phyloP scores from a whole-genome alignment of 2,329 filamentous ascomycete genomes.

The Ophiognomonia clavigignenti-juglandacearum region DNA sequence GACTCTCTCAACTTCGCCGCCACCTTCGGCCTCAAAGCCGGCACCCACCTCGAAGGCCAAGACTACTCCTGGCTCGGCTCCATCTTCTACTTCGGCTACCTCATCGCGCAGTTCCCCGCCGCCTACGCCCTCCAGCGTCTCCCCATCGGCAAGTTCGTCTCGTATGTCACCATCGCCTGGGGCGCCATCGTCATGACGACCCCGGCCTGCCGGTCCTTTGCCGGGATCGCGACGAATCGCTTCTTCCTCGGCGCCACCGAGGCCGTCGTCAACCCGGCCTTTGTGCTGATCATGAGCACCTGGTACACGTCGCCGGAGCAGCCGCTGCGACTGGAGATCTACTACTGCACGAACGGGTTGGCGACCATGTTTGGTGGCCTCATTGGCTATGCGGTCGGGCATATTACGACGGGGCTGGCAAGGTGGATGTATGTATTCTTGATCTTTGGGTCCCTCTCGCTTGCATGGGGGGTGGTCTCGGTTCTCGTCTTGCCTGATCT shows the following conservation, averaged over 20 bases:
- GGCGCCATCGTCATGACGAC: slow-evolving; percentile 42
- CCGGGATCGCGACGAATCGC: slow-evolving; percentile 49
- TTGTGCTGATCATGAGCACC: slow-evolving; percentile 54
- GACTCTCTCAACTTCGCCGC: slow-evolving; percentile 45
- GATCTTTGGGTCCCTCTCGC: slow-evolving; percentile 52
- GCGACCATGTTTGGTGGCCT: slow-evolving; percentile 58
- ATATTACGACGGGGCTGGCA: slow-evolving; percentile 46
- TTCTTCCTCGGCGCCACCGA: slow-evolving; percentile 53
- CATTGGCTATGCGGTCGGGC: slow-evolving; percentile 54
- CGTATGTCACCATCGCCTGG: slow-evolving; percentile 39
- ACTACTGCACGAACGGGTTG: slow-evolving; percentile 52
- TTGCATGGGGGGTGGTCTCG: slow-evolving; percentile 50
- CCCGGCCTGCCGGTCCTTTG: slow-evolving; percentile 48
- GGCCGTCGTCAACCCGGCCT: slow-evolving; percentile 51
- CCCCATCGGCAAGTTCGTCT: slow-evolving; percentile 44
- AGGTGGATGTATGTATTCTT: slow-evolving; percentile 56
- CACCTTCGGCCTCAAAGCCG: slow-evolving; percentile 41
- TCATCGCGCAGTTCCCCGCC: slow-evolving; percentile 40
- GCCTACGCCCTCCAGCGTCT: slow-evolving; percentile 41
- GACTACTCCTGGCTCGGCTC: slow-evolving; percentile 49
- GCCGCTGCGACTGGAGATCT: slow-evolving; percentile 47
- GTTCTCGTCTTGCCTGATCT: slow-evolving; percentile 57
- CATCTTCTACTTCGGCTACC: slow-evolving; percentile 48
- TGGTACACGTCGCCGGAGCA: slow-evolving; percentile 44
- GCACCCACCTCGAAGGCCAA: slow-evolving; percentile 40